These are phyloP conservation scores for Claviceps maximensis DNA, from an alignment of 2,329 filamentous ascomycete genomes.

Conservation along the genomic window DNA sequence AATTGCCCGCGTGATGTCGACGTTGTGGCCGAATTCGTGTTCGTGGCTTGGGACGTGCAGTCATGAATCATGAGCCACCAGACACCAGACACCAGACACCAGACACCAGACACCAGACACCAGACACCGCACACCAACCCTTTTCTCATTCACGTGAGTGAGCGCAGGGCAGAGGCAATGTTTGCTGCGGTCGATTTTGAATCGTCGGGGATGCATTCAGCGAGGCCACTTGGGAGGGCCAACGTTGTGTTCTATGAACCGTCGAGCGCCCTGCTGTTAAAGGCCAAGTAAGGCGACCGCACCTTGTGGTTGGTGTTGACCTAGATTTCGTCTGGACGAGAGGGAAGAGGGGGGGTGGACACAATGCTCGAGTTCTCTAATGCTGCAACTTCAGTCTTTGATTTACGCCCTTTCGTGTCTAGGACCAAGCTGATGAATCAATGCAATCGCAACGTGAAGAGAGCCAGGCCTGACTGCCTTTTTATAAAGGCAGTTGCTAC, in stretches of 20 bases:
- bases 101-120: neutral
- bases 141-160: neutral
- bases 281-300: neutral
- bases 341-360: neutral
- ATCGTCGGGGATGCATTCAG: neutral
- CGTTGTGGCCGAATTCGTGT: neutral
- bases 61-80: neutral
- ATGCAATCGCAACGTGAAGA: neutral
- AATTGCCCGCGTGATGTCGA: constrained; percentile 1
- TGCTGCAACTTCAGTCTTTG: neutral
- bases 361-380: neutral
- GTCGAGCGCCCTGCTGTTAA: neutral
- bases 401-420: neutral
- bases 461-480: constrained; percentile 2
- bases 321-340: neutral
- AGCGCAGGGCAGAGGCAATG: neutral
- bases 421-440: neutral
- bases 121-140: no score
- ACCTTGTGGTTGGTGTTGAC: neutral
- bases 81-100: neutral
- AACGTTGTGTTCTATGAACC: neutral
- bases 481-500: constrained; percentile 3
- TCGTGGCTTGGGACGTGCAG: neutral
- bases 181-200: neutral
- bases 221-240: neutral